These are phyloP conservation scores for Diutina siamensis DNA, from an alignment of 1,139 yeast genomes.

Conservation along the genomic window DNA sequence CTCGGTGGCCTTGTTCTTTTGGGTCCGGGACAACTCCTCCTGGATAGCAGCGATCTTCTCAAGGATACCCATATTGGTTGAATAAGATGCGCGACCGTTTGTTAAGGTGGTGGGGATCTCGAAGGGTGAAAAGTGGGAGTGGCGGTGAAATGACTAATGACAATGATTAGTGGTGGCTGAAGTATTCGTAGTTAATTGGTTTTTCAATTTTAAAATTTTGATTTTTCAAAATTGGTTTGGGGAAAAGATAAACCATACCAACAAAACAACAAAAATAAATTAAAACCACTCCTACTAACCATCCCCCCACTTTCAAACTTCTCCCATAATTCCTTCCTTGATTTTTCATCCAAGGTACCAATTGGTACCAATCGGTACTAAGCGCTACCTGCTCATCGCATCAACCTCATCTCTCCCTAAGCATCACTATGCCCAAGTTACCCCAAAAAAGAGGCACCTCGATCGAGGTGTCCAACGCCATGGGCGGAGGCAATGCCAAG, in stretches of 20 bases:
- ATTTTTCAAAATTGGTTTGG: no score
- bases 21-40: conserved; percentile 89
- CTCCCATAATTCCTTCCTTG: no score
- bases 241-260: no score
- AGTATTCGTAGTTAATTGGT: no score
- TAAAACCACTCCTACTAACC: no score
- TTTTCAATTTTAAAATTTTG: no score
- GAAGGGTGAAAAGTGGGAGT: not conserved
- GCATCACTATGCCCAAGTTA: not conserved
- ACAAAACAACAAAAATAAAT: no score
- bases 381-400: conserved; percentile 1
- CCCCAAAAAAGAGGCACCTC: conserved; percentile 1
- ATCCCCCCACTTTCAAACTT: no score
- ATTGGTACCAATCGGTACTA: no score
- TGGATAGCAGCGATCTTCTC: conserved; percentile 87
- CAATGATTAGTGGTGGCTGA: no score
- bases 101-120: not conserved
- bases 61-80: conserved; percentile 10
- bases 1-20: conserved; percentile 96
- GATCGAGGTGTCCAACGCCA: conserved; percentile 3
- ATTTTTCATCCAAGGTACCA: no score
- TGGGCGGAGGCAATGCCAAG: conserved; percentile 25
- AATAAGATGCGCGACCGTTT: not conserved
- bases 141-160: not conserved
- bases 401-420: not conserved